Percentiles rank a stretch among this genome's conserved stretches.
Evolutionary conservation across 768 basidiomycete genomes (phyloP).

Genomic region (Hysterangium stoloniferum): DNA sequence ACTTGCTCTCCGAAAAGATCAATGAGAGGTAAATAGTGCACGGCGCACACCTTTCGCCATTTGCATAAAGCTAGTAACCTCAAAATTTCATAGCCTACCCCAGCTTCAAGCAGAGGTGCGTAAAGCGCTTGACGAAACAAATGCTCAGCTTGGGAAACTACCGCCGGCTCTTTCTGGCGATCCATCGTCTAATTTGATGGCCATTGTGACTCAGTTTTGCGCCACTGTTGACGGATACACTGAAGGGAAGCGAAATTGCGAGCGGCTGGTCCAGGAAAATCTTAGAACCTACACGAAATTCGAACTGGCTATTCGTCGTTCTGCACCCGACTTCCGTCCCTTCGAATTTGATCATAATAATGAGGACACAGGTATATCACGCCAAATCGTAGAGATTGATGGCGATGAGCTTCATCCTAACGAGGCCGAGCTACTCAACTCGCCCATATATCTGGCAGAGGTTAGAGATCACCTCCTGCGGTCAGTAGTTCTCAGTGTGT

Average conservation of each 20-base stretch:
- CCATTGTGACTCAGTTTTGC: slow-evolving; percentile 39
- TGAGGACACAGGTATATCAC: not conserved
- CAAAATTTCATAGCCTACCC: slow-evolving; percentile 36
- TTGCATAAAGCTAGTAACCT: not conserved
- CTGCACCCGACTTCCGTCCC: slow-evolving; percentile 36
- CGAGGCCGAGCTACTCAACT: not conserved
- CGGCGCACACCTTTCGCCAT: too few relatives aligned
- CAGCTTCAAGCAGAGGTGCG: slow-evolving; percentile 33
- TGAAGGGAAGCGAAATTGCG: slow-evolving; percentile 26
- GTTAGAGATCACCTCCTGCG: not conserved
- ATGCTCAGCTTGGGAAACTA: slow-evolving; percentile 28
- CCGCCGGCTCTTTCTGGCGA: slow-evolving; percentile 33
- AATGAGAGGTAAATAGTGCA: slow-evolving; percentile 44
- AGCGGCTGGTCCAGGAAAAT: slow-evolving; percentile 30
- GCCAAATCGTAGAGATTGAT: not conserved
- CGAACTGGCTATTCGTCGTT: slow-evolving; percentile 28
- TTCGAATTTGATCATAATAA: too few relatives aligned
- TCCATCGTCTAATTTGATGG: slow-evolving; percentile 38
- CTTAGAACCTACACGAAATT: slow-evolving; percentile 27
- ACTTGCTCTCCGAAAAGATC: slow-evolving; percentile 45
- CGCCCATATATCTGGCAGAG: not conserved
- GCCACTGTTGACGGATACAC: slow-evolving; percentile 27
- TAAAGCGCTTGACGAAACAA: slow-evolving; percentile 29
- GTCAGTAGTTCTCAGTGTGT: not conserved
- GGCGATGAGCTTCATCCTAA: not conserved